A percentile compares a stretch with the other conserved stretches of the same genome.
phyloP scores from a whole-genome alignment of 2,329 filamentous ascomycete species.

The Epichloe amarillans region DNA sequence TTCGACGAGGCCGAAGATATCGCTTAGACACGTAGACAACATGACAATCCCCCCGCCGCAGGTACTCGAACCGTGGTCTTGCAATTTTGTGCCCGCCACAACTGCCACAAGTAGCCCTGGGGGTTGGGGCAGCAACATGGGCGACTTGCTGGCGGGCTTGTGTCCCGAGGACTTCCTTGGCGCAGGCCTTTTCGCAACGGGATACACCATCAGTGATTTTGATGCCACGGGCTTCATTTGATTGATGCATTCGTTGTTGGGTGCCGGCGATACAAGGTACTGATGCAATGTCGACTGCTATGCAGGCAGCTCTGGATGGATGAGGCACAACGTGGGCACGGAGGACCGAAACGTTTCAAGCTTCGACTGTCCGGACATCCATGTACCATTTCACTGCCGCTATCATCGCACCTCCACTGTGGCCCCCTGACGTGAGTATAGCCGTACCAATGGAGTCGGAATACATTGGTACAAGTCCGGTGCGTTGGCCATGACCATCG shows the following conservation, averaged over 20 bases:
- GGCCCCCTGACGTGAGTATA: too few relatives aligned
- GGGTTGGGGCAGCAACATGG: constrained; percentile 2
- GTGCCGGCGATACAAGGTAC: not conserved
- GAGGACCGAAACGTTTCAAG: too few relatives aligned
- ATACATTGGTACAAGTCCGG: too few relatives aligned
- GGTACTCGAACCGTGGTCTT: not conserved
- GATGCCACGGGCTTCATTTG: constrained; percentile 10
- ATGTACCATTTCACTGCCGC: too few relatives aligned
- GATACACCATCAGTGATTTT: constrained; percentile 10
- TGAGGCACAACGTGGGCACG: too few relatives aligned
- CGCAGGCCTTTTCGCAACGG: constrained; percentile 6
- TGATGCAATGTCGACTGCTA: too few relatives aligned
- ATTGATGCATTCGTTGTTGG: not conserved
- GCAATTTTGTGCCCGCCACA: not conserved
- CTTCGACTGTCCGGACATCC: too few relatives aligned
- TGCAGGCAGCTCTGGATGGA: too few relatives aligned
- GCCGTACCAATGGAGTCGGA: too few relatives aligned
- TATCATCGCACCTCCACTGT: too few relatives aligned
- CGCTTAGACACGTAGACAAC: not conserved
- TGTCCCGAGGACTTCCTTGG: constrained; percentile 4
- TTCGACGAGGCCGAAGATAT: not conserved
- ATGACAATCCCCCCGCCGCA: not conserved
- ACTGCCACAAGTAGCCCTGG: not conserved
- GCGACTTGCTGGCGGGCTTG: constrained; percentile 8
- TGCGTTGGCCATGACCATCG: too few relatives aligned